Conservation (phyloP, 2,329 filamentous ascomycete species). For the Tolypocladium ophioglossoides region DNA sequence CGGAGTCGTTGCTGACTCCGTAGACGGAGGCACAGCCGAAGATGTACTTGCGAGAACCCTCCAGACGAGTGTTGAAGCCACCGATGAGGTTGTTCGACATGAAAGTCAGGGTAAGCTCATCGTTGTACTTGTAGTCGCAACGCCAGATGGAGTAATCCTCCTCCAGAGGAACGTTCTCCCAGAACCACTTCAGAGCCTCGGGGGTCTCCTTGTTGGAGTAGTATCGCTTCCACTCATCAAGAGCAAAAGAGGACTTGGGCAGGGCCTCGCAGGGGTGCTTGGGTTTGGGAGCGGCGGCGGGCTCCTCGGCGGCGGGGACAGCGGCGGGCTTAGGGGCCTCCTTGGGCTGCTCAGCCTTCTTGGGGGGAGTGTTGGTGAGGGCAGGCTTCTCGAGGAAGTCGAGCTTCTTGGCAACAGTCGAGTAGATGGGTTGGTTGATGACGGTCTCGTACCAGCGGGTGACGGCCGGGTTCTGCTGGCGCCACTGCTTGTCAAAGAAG, state of each 20-base stretch:
- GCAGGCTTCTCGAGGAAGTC: conserved; percentile 76
- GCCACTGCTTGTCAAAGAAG: conserved; percentile 89
- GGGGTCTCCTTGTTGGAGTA: conserved; percentile 94
- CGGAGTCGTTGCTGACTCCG: conserved; percentile 76
- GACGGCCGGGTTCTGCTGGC: conserved; percentile 70
- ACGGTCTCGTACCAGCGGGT: conserved; percentile 94
- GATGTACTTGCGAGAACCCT: conserved; percentile 95
- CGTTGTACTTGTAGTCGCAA: conserved; percentile 97
- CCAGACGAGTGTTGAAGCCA: conserved; percentile 95
- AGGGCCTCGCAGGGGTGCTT: conserved; percentile 94
- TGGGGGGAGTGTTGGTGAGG: conserved; percentile 56
- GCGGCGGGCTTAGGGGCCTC: conserved; percentile 50
- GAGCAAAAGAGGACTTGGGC: conserved; percentile 64
- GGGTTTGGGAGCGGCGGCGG: conserved; percentile 63
- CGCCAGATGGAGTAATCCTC: conserved; percentile 95
- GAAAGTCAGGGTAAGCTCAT: conserved; percentile 94
- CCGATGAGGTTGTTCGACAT: conserved; percentile 99
- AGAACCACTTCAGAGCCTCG: conserved; percentile 91
- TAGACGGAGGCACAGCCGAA: conserved; percentile 88
- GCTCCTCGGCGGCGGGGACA: conserved; percentile 22
- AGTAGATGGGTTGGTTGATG: conserved; percentile 86
- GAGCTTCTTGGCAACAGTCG: conserved; percentile 63
- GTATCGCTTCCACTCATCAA: conserved; percentile 98
- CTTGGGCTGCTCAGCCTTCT: conserved; percentile 68
- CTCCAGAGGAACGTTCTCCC: conserved; percentile 86